Conservation (phyloP, 106 monocot genomes). For the Dendrobium officinale region DNA sequence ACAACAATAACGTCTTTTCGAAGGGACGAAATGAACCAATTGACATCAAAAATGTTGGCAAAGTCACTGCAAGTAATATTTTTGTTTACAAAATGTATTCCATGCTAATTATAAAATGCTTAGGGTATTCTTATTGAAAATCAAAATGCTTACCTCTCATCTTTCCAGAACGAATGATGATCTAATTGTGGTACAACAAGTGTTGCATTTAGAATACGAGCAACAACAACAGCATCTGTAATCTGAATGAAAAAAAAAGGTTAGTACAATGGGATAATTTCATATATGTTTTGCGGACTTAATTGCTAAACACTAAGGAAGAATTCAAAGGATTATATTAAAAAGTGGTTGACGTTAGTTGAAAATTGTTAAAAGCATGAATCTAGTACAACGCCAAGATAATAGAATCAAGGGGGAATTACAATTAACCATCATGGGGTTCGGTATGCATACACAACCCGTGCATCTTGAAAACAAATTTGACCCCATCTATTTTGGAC, state of each 20-base stretch:
- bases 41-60: constrained; percentile 72
- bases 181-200: constrained; percentile 91
- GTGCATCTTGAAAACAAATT: no score
- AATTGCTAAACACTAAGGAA: neutral
- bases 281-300: neutral
- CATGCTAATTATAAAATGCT: neutral
- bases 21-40: constrained; percentile 73
- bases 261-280: neutral
- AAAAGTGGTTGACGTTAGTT: neutral
- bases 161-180: constrained; percentile 95
- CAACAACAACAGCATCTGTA: constrained; percentile 91
- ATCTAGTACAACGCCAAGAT: neutral
- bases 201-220: constrained; percentile 86
- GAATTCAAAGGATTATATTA: neutral
- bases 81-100: neutral
- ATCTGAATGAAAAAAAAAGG: constrained; percentile 44
- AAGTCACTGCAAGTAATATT: constrained; percentile 58
- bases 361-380: neutral
- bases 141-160: constrained; percentile 57
- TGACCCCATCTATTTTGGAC: no score
- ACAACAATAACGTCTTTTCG: constrained; percentile 68
- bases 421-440: neutral
- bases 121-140: neutral
- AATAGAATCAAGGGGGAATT: neutral
- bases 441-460: neutral